Conservation (phyloP, 73 alveolate genomes). For the Paramecium sexaurelia region DNA sequence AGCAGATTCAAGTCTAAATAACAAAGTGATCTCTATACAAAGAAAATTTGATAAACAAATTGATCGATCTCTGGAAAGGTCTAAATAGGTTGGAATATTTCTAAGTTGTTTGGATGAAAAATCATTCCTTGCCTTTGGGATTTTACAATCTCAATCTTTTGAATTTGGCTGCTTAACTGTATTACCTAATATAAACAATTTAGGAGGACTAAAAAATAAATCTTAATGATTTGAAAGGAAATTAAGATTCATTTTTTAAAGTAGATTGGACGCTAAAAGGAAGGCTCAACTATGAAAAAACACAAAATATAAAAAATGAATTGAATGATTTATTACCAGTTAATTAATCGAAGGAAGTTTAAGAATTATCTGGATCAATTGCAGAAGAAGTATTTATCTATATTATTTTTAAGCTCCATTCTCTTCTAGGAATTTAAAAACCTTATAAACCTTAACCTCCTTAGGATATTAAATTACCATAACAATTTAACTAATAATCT, state of each 20-base stretch:
- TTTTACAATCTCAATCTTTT: not conserved
- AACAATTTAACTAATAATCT: not conserved
- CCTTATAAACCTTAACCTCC: not conserved
- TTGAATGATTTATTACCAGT: not conserved
- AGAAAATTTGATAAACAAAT: not conserved
- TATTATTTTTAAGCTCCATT: not conserved
- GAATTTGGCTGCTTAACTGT: not conserved
- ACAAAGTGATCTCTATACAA: not conserved
- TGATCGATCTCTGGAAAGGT: not conserved
- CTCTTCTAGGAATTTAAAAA: not conserved
- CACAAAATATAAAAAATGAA: not conserved
- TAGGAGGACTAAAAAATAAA: not conserved
- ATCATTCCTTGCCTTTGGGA: not conserved
- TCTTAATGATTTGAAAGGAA: not conserved
- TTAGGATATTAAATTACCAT: not conserved
- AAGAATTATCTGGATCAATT: not conserved
- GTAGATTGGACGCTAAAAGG: not conserved
- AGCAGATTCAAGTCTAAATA: not conserved
- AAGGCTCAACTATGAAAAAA: not conserved
- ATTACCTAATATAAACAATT: not conserved
- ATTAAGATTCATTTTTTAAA: not conserved
- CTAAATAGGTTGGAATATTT: not conserved
- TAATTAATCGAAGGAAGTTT: not conserved
- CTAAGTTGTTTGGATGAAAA: conserved; percentile 11
- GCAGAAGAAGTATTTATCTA: not conserved